phyloP scores from a whole-genome alignment of 129 eudicot species.

The Lonicera japonica region DNA sequence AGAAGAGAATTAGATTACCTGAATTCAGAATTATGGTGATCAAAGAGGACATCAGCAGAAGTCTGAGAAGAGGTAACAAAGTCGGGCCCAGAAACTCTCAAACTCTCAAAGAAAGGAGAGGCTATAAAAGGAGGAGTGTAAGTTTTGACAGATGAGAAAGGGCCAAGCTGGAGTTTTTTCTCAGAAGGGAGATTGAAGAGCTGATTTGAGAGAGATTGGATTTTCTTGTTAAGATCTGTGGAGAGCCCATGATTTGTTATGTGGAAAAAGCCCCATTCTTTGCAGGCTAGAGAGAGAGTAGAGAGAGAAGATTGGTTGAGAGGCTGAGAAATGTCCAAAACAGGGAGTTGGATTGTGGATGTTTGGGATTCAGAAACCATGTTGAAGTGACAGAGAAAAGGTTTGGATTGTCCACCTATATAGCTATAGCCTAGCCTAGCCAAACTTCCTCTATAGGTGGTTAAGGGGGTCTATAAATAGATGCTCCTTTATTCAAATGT shows the following conservation, averaged over 20 bases:
- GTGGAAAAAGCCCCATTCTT: slow-evolving; percentile 76
- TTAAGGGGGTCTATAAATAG: too few relatives aligned
- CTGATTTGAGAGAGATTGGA: slow-evolving; percentile 36
- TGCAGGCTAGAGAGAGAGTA: slow-evolving; percentile 63
- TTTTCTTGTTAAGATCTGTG: slow-evolving; percentile 34
- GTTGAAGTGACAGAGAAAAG: slow-evolving; percentile 11
- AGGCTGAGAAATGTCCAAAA: slow-evolving; percentile 64
- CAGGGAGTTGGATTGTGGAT: slow-evolving; percentile 48
- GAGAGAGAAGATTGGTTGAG: slow-evolving; percentile 41
- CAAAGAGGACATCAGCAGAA: slow-evolving; percentile 42
- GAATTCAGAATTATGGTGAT: slow-evolving; percentile 30
- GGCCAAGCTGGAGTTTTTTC: slow-evolving; percentile 59
- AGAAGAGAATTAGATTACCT: slow-evolving; percentile 28
- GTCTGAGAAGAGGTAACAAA: slow-evolving; percentile 47
- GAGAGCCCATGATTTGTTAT: slow-evolving; percentile 70
- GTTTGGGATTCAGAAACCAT: slow-evolving; percentile 44
- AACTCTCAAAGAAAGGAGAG: slow-evolving; percentile 74
- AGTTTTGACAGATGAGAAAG: slow-evolving; percentile 48
- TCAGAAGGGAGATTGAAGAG: slow-evolving; percentile 62
- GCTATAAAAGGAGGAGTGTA: slow-evolving; percentile 81
- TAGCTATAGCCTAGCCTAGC: too few relatives aligned
- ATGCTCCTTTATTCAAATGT: too few relatives aligned
- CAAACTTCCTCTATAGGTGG: too few relatives aligned
- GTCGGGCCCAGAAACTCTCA: slow-evolving; percentile 63
- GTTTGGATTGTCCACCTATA: slow-evolving; percentile 11